Evolutionary conservation across 768 basidiomycete genomes (phyloP).

Genomic region (Lanmaoa pseudosensibilis): DNA sequence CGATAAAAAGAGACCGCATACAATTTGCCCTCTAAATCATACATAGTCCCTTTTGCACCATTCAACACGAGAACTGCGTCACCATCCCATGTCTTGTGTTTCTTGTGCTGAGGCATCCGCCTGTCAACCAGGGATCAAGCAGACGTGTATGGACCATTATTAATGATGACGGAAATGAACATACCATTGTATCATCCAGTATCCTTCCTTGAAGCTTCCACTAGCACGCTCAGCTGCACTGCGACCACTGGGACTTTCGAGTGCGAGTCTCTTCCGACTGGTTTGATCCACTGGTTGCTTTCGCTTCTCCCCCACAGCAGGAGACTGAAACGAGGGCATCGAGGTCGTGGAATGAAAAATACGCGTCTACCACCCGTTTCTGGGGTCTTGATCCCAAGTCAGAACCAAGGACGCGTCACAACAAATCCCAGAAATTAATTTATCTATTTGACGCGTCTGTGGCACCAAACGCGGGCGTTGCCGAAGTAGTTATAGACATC

Average conservation of each 20-base stretch:
- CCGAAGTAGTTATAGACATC: slow-evolving; percentile 4
- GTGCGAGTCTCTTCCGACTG: slow-evolving; percentile 31
- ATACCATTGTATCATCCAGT: slow-evolving; percentile 84
- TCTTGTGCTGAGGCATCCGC: slow-evolving; percentile 70
- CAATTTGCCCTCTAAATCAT: slow-evolving; percentile 66
- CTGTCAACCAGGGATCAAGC: slow-evolving; percentile 33
- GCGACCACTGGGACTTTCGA: slow-evolving; percentile 20
- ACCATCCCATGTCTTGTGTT: slow-evolving; percentile 91
- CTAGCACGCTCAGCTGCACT: slow-evolving; percentile 8
- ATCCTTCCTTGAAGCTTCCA: slow-evolving; percentile 35
- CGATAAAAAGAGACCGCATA: slow-evolving; percentile 34
- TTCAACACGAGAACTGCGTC: slow-evolving; percentile 64
- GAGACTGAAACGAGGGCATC: slow-evolving; percentile 24
- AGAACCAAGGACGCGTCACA: slow-evolving; percentile 4
- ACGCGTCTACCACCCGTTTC: background rate
- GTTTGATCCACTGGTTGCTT: slow-evolving; percentile 26
- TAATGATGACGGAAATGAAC: slow-evolving; percentile 1
- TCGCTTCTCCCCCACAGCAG: slow-evolving; percentile 30
- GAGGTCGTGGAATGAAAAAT: background rate
- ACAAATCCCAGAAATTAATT: background rate
- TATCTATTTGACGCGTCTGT: slow-evolving; percentile 22
- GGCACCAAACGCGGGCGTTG: slow-evolving; percentile 16
- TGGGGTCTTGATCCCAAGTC: background rate
- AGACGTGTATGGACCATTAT: background rate
- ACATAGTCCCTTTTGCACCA: slow-evolving; percentile 48